Percentiles rank a stretch among this genome's conserved stretches.
phyloP scores from a whole-genome alignment of 768 basidiomycete species.

The Phallus indusiatus region DNA sequence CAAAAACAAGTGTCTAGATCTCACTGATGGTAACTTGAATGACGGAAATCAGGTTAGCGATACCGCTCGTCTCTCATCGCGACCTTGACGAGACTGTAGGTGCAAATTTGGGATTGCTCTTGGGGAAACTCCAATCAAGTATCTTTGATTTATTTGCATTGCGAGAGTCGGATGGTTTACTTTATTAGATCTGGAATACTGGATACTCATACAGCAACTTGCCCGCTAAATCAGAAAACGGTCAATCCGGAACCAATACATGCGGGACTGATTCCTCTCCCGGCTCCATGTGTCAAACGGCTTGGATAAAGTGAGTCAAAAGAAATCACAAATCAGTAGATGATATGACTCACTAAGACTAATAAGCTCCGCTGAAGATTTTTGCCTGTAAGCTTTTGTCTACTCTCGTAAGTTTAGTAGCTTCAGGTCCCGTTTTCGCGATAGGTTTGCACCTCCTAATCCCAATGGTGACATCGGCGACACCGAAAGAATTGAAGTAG shows the following conservation, averaged over 20 bases:
- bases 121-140: constrained; percentile 35
- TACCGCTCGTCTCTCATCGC: not conserved
- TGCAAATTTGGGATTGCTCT: constrained; percentile 22
- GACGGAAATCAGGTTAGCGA: constrained; percentile 34
- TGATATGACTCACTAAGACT: not conserved
- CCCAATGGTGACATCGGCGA: constrained; percentile 44
- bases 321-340: not conserved
- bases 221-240: constrained; percentile 21
- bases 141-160: not conserved
- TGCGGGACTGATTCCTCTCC: constrained; percentile 28
- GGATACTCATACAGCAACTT: constrained; percentile 35
- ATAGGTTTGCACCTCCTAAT: constrained; percentile 25
- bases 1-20: constrained; percentile 41
- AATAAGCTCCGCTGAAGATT: constrained; percentile 34
- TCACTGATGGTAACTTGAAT: constrained; percentile 30
- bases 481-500: constrained; percentile 46
- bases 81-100: constrained; percentile 20
- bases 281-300: constrained; percentile 26
- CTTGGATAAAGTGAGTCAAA: constrained; percentile 13
- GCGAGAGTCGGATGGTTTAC: not conserved
- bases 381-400: constrained; percentile 27
- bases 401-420: not conserved
- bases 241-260: constrained; percentile 27
- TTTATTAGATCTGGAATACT: constrained; percentile 33
- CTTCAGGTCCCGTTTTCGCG: not conserved